A percentile compares a stretch with the other conserved stretches of the same genome.
Evolutionary conservation across 352 stramenopile species (phyloP).

Genomic region (Hyaloperonospora arabidopsidis): DNA sequence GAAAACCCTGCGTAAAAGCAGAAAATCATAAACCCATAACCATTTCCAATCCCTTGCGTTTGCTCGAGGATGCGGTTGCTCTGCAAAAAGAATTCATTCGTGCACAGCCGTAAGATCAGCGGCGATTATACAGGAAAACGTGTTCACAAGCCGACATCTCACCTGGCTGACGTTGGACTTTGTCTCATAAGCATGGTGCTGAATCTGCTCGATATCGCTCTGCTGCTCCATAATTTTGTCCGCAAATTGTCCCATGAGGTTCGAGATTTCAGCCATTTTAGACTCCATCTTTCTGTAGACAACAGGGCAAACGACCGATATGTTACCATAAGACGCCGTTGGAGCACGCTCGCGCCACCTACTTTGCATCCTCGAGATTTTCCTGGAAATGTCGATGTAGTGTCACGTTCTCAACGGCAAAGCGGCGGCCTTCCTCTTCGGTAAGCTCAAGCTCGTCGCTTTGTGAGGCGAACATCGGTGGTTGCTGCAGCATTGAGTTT

Average conservation of each 20-base stretch:
- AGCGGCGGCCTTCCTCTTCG: slow-evolving; percentile 49
- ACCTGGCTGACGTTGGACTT: slow-evolving; percentile 71
- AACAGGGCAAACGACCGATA: slow-evolving; percentile 2
- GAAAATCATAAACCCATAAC: slow-evolving; percentile 83
- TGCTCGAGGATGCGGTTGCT: slow-evolving; percentile 75
- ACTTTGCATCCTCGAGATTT: slow-evolving; percentile 82
- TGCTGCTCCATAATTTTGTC: slow-evolving; percentile 83
- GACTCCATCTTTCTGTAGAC: slow-evolving; percentile 64
- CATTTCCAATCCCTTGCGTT: slow-evolving; percentile 61
- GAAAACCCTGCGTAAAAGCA: slow-evolving; percentile 75
- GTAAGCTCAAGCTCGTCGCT: slow-evolving; percentile 51
- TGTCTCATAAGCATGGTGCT: slow-evolving; percentile 59
- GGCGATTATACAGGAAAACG: not conserved
- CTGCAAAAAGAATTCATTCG: slow-evolving; percentile 21
- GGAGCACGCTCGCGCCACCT: slow-evolving; percentile 5
- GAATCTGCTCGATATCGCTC: slow-evolving; percentile 68
- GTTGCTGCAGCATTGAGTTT: slow-evolving; percentile 13
- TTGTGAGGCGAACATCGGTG: slow-evolving; percentile 33
- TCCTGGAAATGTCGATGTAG: slow-evolving; percentile 81
- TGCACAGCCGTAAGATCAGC: not conserved
- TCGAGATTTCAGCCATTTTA: slow-evolving; percentile 81
- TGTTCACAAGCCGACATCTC: slow-evolving; percentile 2
- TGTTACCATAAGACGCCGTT: not conserved
- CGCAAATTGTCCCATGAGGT: slow-evolving; percentile 77
- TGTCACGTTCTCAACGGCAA: slow-evolving; percentile 64